These are phyloP conservation scores for Apiospora rasikravindrae DNA, from an alignment of 2,329 filamentous ascomycete species.

Conservation along the genomic window DNA sequence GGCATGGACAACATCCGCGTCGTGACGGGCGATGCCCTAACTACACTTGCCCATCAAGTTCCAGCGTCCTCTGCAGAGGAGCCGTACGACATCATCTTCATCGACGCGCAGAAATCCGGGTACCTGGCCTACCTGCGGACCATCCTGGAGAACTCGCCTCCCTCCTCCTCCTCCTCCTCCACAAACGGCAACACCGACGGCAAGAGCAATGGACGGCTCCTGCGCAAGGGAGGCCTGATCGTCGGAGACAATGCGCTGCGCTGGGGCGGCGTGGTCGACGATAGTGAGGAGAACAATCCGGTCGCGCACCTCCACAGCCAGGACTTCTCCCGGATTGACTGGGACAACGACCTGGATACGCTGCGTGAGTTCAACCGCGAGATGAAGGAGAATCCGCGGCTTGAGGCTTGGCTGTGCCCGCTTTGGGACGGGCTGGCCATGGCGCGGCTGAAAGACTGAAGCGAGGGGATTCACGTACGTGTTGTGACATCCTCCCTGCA, in stretches of 20 bases:
- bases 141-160: slow-evolving; percentile 49
- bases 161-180: background rate
- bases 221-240: slow-evolving; percentile 55
- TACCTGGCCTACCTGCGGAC: slow-evolving; percentile 54
- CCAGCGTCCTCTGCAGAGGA: background rate
- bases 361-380: slow-evolving; percentile 44
- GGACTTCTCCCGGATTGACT: background rate
- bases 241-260: slow-evolving; percentile 61
- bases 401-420: slow-evolving; percentile 48
- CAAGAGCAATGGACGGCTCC: slow-evolving; percentile 42
- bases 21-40: slow-evolving; percentile 50
- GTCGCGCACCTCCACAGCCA: slow-evolving; percentile 27
- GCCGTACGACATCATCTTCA: slow-evolving; percentile 60
- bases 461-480: background rate
- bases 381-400: slow-evolving; percentile 38
- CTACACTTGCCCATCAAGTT: slow-evolving; percentile 31
- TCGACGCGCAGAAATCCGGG: slow-evolving; percentile 59
- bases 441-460: slow-evolving; percentile 43
- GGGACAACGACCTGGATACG: slow-evolving; percentile 31
- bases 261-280: slow-evolving; percentile 52
- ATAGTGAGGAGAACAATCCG: slow-evolving; percentile 43
- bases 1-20: slow-evolving; percentile 53
- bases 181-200: slow-evolving; percentile 34
- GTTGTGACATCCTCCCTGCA: too few relatives aligned
- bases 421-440: slow-evolving; percentile 51